phyloP scores from a whole-genome alignment of 1,139 yeast genomes.

The Suhomyces guaymorum region DNA sequence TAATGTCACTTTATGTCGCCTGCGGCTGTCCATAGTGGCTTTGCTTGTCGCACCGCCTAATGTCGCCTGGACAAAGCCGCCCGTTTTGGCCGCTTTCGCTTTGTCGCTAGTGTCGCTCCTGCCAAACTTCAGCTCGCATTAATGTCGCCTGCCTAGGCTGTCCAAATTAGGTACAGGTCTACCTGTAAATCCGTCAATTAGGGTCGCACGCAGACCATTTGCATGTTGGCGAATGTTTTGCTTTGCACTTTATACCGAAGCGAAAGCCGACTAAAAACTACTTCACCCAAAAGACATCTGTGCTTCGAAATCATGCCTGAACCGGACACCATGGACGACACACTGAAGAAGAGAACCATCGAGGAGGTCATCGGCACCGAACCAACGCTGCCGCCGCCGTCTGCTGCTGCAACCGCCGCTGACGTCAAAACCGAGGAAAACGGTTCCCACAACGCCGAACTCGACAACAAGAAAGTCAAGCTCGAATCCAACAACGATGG shows the following conservation, averaged over 20 bases:
- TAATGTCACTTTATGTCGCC: too few relatives aligned
- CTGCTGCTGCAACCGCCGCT: neutral
- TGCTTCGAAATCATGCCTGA: conserved; percentile 12
- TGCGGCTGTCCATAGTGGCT: too few relatives aligned
- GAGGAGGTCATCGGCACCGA: conserved; percentile 2
- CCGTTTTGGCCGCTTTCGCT: too few relatives aligned
- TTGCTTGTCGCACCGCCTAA: too few relatives aligned
- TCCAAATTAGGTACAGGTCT: neutral
- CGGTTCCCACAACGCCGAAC: conserved; percentile 1
- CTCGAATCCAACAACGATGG: conserved; percentile 1
- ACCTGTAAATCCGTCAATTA: neutral
- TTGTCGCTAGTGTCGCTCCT: too few relatives aligned
- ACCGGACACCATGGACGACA: conserved; percentile 8
- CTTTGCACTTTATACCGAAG: conserved; percentile 6
- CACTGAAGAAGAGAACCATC: conserved; percentile 5
- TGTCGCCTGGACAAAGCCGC: too few relatives aligned
- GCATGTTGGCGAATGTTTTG: conserved; percentile 2
- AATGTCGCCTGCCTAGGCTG: too few relatives aligned
- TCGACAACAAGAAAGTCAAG: conserved; percentile 10
- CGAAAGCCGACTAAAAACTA: conserved; percentile 9
- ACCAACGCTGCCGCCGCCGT: neutral
- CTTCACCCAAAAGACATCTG: too few relatives aligned
- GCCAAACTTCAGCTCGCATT: too few relatives aligned
- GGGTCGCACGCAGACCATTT: conserved; percentile 1
- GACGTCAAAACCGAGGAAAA: conserved; percentile 4